Conservation (phyloP, 2,329 filamentous ascomycete species). For the Phialophora verrucosa region DNA sequence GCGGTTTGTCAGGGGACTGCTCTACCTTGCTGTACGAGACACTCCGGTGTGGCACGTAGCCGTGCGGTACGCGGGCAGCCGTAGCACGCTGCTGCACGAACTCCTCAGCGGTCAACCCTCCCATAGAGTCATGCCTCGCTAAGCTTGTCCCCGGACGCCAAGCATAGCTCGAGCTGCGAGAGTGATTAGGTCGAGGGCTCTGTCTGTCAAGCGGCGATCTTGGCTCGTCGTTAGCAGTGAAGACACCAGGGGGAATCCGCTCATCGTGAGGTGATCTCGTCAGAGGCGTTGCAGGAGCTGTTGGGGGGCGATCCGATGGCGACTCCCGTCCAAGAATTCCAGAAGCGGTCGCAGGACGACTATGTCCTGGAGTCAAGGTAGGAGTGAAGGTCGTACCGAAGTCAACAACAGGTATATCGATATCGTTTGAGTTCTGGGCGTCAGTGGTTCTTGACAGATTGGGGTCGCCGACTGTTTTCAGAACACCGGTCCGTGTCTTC, state of each 20-base stretch:
- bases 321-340: conserved; percentile 46
- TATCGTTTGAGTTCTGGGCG: conserved; percentile 43
- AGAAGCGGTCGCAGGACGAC: conserved; percentile 62
- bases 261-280: conserved; percentile 20
- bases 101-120: conserved; percentile 75
- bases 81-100: conserved; percentile 80
- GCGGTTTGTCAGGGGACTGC: conserved; percentile 36
- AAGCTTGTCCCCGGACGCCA: conserved; percentile 75
- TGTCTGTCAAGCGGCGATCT: conserved; percentile 19
- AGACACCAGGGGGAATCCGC: conserved; percentile 16
- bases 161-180: conserved; percentile 62
- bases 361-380: conserved; percentile 53
- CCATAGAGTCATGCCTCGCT: conserved; percentile 54
- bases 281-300: conserved; percentile 25
- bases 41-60: conserved; percentile 49
- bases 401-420: conserved; percentile 72
- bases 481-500: conserved; percentile 74
- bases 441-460: conserved; percentile 53
- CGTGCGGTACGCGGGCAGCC: conserved; percentile 55
- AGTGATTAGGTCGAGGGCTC: conserved; percentile 29
- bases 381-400: conserved; percentile 85
- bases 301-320: conserved; percentile 26
- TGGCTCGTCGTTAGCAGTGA: conserved; percentile 22
- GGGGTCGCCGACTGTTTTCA: conserved; percentile 69
- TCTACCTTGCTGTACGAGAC: conserved; percentile 36